Base-by-base conservation (phyloP, 2,329 filamentous ascomycete genomes). In the Aureobasidium sp. region DNA sequence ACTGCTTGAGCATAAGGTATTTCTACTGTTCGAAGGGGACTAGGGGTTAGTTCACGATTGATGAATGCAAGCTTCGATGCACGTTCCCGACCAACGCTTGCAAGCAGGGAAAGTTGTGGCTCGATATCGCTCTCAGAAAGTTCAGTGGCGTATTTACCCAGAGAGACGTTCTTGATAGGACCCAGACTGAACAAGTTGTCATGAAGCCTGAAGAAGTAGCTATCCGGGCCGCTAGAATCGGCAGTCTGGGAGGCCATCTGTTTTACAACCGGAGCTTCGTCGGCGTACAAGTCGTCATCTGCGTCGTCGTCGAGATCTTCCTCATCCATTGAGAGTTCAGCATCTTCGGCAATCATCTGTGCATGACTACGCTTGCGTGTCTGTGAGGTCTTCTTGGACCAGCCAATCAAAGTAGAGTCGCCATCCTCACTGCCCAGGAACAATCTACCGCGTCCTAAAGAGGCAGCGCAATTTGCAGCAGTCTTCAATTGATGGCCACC, bases 381-480 rank as follows among this genome's bases (percentile, higher is more conserved):
- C 63, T 85, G 82, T 11, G 78, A 76, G 59, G 85, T 82, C 66
- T 87, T 88, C 64, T 83, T 82, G 41, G 83, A 85, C 88, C 91
- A 97, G 27, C 89, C 87, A 30, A 99, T 72, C 4, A 99, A 80
- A 1, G 90, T 73, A 0, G 93, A 95, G 67, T 97, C 90, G 9
- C 86, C 83, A 61, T 87, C 84, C 70, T 96, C 90, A 68, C 90
- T 96, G 13, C 93, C 94, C 29, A 96, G 75, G 70, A 99, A 99
- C 36, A 97, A 71, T 21, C 82, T 80, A 11, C 86, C 85, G 59
- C 84, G 83, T 4, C 85, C 83, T 3, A 97, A 72, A 59, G 81
- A 83, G 29, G 85, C 84, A 2, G 90, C 81, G 64, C 89, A 91
- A 1, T 90, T 87, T 30, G 86, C 82, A 27, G 81, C 77, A 45